These are phyloP conservation scores for Paracamarosporium sp. DNA, from an alignment of 2,329 filamentous ascomycete species.

Conservation along the genomic window DNA sequence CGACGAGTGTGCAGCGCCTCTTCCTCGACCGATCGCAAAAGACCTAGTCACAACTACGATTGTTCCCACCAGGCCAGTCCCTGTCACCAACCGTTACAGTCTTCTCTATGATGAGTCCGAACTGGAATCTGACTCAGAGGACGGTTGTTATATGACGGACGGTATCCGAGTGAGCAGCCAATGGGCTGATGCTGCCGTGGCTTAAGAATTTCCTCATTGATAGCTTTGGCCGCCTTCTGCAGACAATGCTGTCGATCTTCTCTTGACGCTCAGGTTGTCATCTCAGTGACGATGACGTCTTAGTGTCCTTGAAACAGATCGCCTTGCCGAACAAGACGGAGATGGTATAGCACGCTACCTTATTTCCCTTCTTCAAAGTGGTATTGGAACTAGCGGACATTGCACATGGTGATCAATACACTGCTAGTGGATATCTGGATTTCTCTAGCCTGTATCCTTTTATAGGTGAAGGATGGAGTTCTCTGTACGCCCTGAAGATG, in stretches of 20 bases:
- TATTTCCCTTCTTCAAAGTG: background rate
- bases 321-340: background rate
- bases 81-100: slow-evolving; percentile 40
- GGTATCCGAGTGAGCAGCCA: slow-evolving; percentile 26
- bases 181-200: slow-evolving; percentile 29
- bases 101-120: slow-evolving; percentile 37
- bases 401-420: background rate
- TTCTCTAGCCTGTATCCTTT: slow-evolving; percentile 3
- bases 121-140: slow-evolving; percentile 32
- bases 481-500: background rate
- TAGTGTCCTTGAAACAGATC: background rate
- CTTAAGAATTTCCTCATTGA: slow-evolving; percentile 9
- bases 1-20: slow-evolving; percentile 74
- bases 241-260: background rate
- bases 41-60: slow-evolving; percentile 10
- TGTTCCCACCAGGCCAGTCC: slow-evolving; percentile 20
- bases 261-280: background rate
- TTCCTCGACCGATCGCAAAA: slow-evolving; percentile 44
- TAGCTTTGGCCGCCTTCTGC: background rate
- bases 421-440: background rate
- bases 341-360: background rate
- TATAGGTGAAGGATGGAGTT: background rate
- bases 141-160: slow-evolving; percentile 27
- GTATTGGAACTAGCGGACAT: background rate
- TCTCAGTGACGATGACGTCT: background rate